These are phyloP conservation scores for Tarenaya hassleriana DNA, from an alignment of 345 rosid genomes.

Conservation along the genomic window DNA sequence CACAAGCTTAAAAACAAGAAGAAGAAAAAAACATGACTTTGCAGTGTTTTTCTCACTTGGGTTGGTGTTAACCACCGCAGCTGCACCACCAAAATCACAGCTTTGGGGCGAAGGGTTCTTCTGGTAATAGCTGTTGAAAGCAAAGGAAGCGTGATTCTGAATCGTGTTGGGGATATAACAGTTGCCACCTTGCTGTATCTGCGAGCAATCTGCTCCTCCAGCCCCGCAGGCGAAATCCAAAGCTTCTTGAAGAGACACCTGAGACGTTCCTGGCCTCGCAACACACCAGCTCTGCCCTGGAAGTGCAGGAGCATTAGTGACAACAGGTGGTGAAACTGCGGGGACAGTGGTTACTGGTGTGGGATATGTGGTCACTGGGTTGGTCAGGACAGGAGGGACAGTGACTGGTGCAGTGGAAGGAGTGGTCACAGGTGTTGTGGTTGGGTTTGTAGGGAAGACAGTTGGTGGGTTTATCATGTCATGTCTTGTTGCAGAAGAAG, in stretches of 20 bases:
- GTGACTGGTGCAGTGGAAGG: slow-evolving; percentile 46
- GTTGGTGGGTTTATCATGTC: slow-evolving; percentile 40
- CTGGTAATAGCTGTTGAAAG: slow-evolving; percentile 92
- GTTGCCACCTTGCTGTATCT: slow-evolving; percentile 74
- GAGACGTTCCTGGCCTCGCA: slow-evolving; percentile 57
- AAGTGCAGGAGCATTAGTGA: slow-evolving; percentile 51
- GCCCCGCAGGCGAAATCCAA: slow-evolving; percentile 92
- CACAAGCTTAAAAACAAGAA: not conserved
- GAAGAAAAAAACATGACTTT: not conserved
- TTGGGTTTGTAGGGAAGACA: slow-evolving; percentile 36
- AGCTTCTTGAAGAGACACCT: slow-evolving; percentile 54
- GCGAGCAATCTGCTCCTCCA: slow-evolving; percentile 84
- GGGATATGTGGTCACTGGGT: slow-evolving; percentile 50
- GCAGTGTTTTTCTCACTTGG: slow-evolving; percentile 62
- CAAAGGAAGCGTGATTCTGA: slow-evolving; percentile 84
- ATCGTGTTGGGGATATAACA: slow-evolving; percentile 66
- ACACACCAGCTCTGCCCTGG: slow-evolving; percentile 90
- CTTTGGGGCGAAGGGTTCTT: slow-evolving; percentile 71
- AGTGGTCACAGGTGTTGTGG: slow-evolving; percentile 43
- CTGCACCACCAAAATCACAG: slow-evolving; percentile 87
- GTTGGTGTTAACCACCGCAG: slow-evolving; percentile 45
- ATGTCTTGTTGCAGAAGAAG: slow-evolving; percentile 34
- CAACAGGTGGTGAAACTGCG: slow-evolving; percentile 48
- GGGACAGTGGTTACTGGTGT: slow-evolving; percentile 44
- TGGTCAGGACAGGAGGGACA: slow-evolving; percentile 32